Conservation (phyloP, 495 filamentous ascomycete genomes). For the Penicillium cosmopolitanum region DNA sequence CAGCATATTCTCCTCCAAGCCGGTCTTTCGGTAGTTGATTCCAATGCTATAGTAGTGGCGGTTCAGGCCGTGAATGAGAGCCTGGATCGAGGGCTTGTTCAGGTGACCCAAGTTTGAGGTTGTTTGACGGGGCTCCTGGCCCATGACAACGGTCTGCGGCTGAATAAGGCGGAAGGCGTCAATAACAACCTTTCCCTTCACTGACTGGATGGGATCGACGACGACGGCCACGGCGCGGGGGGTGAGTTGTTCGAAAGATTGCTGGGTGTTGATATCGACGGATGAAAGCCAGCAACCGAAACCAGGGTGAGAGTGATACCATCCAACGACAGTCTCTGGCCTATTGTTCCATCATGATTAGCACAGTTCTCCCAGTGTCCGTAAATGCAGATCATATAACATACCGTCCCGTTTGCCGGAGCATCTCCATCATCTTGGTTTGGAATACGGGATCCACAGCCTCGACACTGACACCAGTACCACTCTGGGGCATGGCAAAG, state of each 20-base stretch:
- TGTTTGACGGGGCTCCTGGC: constrained; percentile 96
- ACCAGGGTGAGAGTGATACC: constrained; percentile 99
- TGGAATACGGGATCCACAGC: constrained; percentile 98
- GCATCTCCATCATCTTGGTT: constrained; percentile 99
- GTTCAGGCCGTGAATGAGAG: constrained; percentile 97
- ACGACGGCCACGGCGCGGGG: constrained; percentile 96
- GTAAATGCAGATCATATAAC: constrained; percentile 28
- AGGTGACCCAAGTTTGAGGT: constrained; percentile 97
- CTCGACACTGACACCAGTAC: constrained; percentile 97
- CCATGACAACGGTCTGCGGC: constrained; percentile 97
- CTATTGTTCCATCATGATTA: constrained; percentile 45
- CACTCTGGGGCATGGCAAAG: constrained; percentile 99
- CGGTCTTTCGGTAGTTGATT: constrained; percentile 97
- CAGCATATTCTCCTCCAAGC: constrained; percentile 97
- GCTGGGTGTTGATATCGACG: constrained; percentile 99
- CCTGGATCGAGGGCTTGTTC: constrained; percentile 98
- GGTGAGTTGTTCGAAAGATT: constrained; percentile 97
- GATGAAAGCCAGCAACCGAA: constrained; percentile 99
- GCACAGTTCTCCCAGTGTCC: not conserved
- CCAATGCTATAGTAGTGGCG: constrained; percentile 98
- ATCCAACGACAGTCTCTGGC: constrained; percentile 95
- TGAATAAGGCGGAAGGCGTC: constrained; percentile 99
- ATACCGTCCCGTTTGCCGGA: constrained; percentile 93
- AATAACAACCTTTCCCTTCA: constrained; percentile 99
- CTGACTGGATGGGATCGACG: constrained; percentile 97